A percentile compares a stretch with the other conserved stretches of the same genome.
These are phyloP conservation scores for Coemansia sp. DNA, from an alignment of 192 early-diverging fungal genomes.

Conservation along the genomic window DNA sequence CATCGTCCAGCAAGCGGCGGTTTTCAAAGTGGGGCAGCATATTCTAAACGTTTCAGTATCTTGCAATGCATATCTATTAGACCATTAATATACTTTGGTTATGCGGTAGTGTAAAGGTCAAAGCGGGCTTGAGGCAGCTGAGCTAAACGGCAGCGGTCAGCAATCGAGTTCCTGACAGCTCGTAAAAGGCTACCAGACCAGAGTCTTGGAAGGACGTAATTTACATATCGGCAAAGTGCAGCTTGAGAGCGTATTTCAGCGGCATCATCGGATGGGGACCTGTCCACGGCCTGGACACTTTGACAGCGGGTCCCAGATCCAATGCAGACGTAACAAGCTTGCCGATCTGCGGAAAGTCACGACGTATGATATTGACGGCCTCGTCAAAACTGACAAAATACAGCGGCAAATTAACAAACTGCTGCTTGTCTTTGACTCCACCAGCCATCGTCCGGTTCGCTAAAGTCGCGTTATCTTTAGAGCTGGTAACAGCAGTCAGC, in stretches of 20 bases:
- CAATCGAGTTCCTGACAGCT: too few species aligned
- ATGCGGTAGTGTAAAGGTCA: background rate
- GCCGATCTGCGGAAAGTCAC: conserved; percentile 64
- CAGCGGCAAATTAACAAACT: conserved; percentile 59
- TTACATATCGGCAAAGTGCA: conserved; percentile 24
- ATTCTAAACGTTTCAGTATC: conserved; percentile 11
- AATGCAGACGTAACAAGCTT: conserved; percentile 69
- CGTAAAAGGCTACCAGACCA: conserved; percentile 61
- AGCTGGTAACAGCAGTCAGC: conserved; percentile 29
- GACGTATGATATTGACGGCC: conserved; percentile 60
- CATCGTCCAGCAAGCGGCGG: conserved; percentile 23
- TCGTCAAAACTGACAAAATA: conserved; percentile 70
- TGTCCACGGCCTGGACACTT: conserved; percentile 24
- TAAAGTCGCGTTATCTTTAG: conserved; percentile 13
- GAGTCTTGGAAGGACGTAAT: conserved; percentile 73
- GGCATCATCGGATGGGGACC: conserved; percentile 47
- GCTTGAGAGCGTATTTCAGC: conserved; percentile 41
- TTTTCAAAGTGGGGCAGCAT: conserved; percentile 28
- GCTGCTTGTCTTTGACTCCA: conserved; percentile 59
- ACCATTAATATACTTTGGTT: conserved; percentile 16
- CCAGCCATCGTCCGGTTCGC: conserved; percentile 41
- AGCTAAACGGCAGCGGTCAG: too few species aligned
- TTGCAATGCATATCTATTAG: background rate
- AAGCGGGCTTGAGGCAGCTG: too few species aligned
- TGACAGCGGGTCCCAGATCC: conserved; percentile 50